Evolutionary conservation across 768 basidiomycete species (phyloP).

Genomic region (Pleurotus pulmonarius): DNA sequence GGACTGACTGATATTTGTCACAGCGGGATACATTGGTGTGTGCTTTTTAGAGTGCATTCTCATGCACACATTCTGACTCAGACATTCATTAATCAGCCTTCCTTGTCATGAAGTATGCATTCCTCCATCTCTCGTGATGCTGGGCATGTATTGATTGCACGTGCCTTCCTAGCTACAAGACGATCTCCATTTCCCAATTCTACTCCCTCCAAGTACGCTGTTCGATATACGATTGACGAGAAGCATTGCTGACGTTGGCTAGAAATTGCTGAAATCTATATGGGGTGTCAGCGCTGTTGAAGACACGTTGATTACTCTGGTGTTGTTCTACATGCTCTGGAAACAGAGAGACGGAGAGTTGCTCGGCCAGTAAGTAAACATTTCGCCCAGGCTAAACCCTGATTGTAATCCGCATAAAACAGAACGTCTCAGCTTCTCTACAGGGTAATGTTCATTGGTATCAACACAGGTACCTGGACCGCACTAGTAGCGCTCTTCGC

Average conservation of each 20-base stretch:
- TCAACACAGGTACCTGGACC: constrained; percentile 8
- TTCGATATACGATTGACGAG: not conserved
- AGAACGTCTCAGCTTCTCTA: constrained; percentile 7
- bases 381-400: no score
- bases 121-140: no score
- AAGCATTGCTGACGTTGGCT: not conserved
- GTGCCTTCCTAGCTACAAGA: not conserved
- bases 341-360: constrained; percentile 3
- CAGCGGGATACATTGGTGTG: constrained; percentile 5
- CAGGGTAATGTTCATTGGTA: constrained; percentile 27
- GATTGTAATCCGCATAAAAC: not conserved
- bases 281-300: constrained; percentile 3
- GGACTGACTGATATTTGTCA: not conserved
- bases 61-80: not conserved
- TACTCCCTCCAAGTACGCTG: not conserved
- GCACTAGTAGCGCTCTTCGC: constrained; percentile 1
- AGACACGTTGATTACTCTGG: constrained; percentile 3
- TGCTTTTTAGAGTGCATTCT: not conserved
- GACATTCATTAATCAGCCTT: not conserved
- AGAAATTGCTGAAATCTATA: constrained; percentile 6
- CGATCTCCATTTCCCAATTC: not conserved
- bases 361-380: constrained; percentile 2
- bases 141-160: no score
- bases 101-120: not conserved
- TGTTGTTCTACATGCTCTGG: constrained; percentile 6